phyloP scores from a whole-genome alignment of 306 rosid genomes.

The Herpetospermum pedunculosum region DNA sequence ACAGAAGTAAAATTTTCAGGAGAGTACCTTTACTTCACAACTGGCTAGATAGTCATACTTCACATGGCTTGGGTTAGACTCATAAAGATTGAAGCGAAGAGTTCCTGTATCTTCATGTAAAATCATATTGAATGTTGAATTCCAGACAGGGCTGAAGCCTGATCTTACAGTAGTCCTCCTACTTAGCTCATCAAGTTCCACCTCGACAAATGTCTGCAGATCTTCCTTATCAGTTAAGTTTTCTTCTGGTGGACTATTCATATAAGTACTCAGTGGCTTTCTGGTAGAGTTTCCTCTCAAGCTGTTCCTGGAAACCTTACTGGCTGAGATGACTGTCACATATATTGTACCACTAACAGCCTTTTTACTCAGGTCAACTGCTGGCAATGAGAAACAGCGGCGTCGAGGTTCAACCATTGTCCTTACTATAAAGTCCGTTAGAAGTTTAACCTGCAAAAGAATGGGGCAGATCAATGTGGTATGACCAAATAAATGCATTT shows the following conservation, averaged over 20 bases:
- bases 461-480: neutral
- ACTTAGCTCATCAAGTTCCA: constrained; percentile 69
- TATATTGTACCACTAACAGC: constrained; percentile 81
- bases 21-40: constrained; percentile 83
- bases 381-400: constrained; percentile 77
- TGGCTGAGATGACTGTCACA: constrained; percentile 69
- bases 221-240: constrained; percentile 44
- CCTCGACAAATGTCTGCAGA: constrained; percentile 81
- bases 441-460: constrained; percentile 57
- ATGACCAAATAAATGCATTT: neutral
- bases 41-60: constrained; percentile 77
- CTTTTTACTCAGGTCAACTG: constrained; percentile 52
- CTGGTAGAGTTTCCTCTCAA: constrained; percentile 49
- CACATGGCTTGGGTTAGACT: constrained; percentile 47
- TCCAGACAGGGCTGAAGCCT: constrained; percentile 81
- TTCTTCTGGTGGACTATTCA: constrained; percentile 44
- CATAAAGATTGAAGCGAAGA: constrained; percentile 67
- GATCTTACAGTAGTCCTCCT: constrained; percentile 55
- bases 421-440: constrained; percentile 59
- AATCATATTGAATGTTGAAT: constrained; percentile 88
- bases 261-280: constrained; percentile 31
- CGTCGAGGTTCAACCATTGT: constrained; percentile 99
- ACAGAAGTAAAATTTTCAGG: neutral
- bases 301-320: constrained; percentile 51
- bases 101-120: constrained; percentile 68